Percentiles rank a stretch among this genome's conserved stretches.
Evolutionary conservation across 352 stramenopile genomes (phyloP).

Genomic region (Phytophthora constricta): DNA sequence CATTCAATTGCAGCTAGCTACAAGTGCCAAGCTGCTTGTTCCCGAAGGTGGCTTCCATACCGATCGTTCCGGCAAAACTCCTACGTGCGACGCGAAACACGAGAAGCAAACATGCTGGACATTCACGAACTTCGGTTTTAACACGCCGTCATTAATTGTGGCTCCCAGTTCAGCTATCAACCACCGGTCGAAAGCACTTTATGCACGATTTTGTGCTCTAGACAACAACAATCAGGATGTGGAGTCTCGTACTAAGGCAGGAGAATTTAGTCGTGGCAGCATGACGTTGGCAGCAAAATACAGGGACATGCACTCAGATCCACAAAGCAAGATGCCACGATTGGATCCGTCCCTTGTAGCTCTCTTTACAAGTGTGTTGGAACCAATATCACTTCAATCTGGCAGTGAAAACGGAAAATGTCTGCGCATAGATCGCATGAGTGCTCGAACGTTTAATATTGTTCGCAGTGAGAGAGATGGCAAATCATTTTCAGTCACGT

Average conservation of each 20-base stretch:
- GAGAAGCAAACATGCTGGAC: slow-evolving; percentile 53
- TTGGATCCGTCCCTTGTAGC: slow-evolving; percentile 35
- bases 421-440: slow-evolving; percentile 51
- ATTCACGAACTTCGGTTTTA: slow-evolving; percentile 39
- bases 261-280: neutral
- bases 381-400: slow-evolving; percentile 33
- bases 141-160: slow-evolving; percentile 42
- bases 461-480: slow-evolving; percentile 26
- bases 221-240: slow-evolving; percentile 25
- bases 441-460: slow-evolving; percentile 44
- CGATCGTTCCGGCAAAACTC: slow-evolving; percentile 39
- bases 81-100: too few species aligned
- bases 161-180: slow-evolving; percentile 51
- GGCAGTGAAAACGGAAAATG: slow-evolving; percentile 34
- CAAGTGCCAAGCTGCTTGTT: slow-evolving; percentile 54
- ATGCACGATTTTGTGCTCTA: slow-evolving; percentile 43
- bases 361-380: slow-evolving; percentile 51
- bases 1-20: slow-evolving; percentile 43
- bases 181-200: slow-evolving; percentile 43
- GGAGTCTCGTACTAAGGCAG: too few species aligned
- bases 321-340: neutral
- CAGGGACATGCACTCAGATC: neutral
- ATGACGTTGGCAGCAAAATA: slow-evolving; percentile 6
- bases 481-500: slow-evolving; percentile 40
- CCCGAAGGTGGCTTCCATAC: slow-evolving; percentile 37